A percentile compares a stretch with the other conserved stretches of the same genome.
Conservation (phyloP, 768 basidiomycete genomes). For the Boletus rex-veris region DNA sequence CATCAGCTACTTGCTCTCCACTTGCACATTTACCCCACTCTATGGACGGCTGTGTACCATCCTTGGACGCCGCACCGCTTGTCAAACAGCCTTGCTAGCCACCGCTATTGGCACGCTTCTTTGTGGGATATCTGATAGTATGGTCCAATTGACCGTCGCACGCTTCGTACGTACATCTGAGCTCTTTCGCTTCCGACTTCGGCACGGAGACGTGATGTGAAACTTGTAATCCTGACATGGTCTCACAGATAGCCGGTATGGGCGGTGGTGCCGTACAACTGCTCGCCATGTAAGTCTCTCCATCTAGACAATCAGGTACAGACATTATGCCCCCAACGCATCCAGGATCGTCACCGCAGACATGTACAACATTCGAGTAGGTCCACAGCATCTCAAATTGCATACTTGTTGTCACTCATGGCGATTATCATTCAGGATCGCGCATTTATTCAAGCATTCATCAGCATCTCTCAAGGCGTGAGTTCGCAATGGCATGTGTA, state of each 20-base stretch:
- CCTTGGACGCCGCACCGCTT: constrained; percentile 11
- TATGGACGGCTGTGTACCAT: constrained; percentile 18
- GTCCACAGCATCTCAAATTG: neutral
- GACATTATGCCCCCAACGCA: neutral
- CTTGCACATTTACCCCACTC: constrained; percentile 17
- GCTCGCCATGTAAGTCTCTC: constrained; percentile 12
- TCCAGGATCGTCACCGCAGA: constrained; percentile 22
- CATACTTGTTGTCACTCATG: neutral
- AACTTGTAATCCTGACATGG: neutral
- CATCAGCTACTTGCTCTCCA: constrained; percentile 12
- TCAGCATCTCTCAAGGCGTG: constrained; percentile 24
- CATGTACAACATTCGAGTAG: constrained; percentile 18
- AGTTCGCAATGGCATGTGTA: neutral
- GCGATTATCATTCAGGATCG: neutral
- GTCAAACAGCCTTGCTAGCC: constrained; percentile 11
- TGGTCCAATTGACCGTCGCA: constrained; percentile 10
- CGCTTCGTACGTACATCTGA: constrained; percentile 27
- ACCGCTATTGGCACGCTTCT: constrained; percentile 11
- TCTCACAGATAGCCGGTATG: constrained; percentile 18
- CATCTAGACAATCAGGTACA: neutral
- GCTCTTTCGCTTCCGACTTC: neutral
- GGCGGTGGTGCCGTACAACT: constrained; percentile 21
- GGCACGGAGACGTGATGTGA: neutral
- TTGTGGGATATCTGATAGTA: constrained; percentile 7
- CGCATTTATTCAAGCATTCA: constrained; percentile 42